Base-by-base conservation (phyloP, 257 asterid genomes). In the Fraxinus excelsior region DNA sequence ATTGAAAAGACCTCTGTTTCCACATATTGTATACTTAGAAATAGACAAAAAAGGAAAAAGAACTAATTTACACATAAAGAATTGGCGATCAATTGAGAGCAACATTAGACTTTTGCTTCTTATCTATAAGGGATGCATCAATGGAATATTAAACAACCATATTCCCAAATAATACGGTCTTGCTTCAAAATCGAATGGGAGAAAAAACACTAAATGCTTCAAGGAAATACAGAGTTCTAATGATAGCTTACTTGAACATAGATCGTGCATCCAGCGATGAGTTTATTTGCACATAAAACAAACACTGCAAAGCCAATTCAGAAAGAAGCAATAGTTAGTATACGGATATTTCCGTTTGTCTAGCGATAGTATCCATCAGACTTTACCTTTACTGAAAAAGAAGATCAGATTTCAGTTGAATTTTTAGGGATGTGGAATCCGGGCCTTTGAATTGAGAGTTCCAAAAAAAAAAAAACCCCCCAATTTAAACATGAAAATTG, bases 161-260 rank as follows among this genome's bases (percentile, higher is more conserved):
- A 67, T 73, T n/a, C 77, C 29, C 53, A 46, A 34, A 76, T 3
- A 35, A 46, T 44, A 14, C 16, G 51, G 29, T 10, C 79, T 53
- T 21, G 60, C 34, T 4, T 56, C 35, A 66, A 53, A 32, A 44
- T 65, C 70, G 34, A 23, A 62, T 26, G 72, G 13, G 51, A 78
- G 38, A 80, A 65, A 74, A 67, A 0, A 25, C 28, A 71, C 28
- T 25, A 74, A 2, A 70, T 38, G 18, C 53, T 34, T 71, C 13
- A 0, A 71, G 69, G 67, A 72, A 74, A 28, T 9, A 26, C 56
- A 49, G 68, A 58, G 29, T 66, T 76, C 16, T 38, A 64, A 67
- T 18, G 35, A 38, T 28, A 75, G 80, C 96, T 88, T 92, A 92
- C 97, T 90, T 85, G 96, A 90, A 89, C 96, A 92, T 88, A 87